Evolutionary conservation across 352 stramenopile genomes (phyloP), one percentile per base, ranked within the genome.

Genomic region (Phytopythium kandeliae): DNA sequence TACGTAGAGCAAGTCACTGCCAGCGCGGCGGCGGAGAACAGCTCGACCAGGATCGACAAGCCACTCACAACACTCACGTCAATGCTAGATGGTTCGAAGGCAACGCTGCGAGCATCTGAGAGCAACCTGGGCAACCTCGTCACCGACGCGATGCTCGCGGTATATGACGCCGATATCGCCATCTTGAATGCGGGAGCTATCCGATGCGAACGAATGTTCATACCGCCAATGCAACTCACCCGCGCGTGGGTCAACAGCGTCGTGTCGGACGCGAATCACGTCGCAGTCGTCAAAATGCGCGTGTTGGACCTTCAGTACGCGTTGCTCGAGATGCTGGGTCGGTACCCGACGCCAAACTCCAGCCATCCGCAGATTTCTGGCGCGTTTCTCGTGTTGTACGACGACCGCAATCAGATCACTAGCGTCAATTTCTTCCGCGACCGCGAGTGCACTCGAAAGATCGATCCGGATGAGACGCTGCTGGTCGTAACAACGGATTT

Each of bases 41-140:
- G 11, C 7, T 35, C 31, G 4, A 2, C 31, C 31, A 15, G 11
- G 10, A 22, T 71, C 67, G 34, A 90, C 78, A 10, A 65, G 74
- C 40, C n/a, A n/a, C n/a, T n/a, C n/a, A n/a, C n/a, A n/a, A n/a
- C n/a, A n/a, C n/a, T n/a, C n/a, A n/a, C n/a, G n/a, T n/a, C n/a
- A n/a, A n/a, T n/a, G n/a, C n/a, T n/a, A n/a, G n/a, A n/a, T n/a
- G n/a, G n/a, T n/a, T n/a, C n/a, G n/a, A 89, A 77, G 38, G 68
- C 78, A 36, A 54, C 66, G n/a, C 55, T 92, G 36, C 69, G 80
- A 2, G 64, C 62, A 22, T 54, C 64, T 8, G 78, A 84, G 56
- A 63, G 70, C 52, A 85, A 81, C 19, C 62, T 66, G 40, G 76
- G 71, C 24, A 89, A 92, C 54, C 51, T 92, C 8, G 62, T 85